These are phyloP conservation scores for Endoconidiophora laricicola DNA, from an alignment of 2,329 filamentous ascomycete species.

Conservation along the genomic window DNA sequence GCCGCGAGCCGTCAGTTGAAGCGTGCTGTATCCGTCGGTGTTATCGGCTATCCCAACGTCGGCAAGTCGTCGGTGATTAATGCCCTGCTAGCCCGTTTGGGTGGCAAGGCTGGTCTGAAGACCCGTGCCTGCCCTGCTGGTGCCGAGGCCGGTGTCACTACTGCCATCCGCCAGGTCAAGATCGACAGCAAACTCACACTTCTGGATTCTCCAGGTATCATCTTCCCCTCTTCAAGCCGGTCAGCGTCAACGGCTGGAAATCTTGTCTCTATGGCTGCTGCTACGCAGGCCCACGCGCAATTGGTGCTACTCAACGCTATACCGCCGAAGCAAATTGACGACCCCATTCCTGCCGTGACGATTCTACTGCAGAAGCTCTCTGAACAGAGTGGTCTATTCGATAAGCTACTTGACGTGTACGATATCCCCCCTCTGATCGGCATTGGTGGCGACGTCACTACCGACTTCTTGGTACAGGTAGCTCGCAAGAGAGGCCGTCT, in stretches of 20 bases:
- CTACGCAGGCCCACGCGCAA: conserved; percentile 61
- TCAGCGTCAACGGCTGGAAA: conserved; percentile 22
- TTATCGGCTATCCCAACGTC: conserved; percentile 91
- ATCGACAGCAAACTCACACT: conserved; percentile 87
- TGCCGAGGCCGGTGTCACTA: conserved; percentile 85
- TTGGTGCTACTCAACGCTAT: conserved; percentile 81
- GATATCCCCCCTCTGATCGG: conserved; percentile 63
- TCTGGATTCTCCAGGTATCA: conserved; percentile 85
- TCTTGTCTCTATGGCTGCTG: conserved; percentile 38
- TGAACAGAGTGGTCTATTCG: conserved; percentile 52
- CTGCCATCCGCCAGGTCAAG: conserved; percentile 75
- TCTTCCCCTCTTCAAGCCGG: conserved; percentile 57
- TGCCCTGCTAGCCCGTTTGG: conserved; percentile 63
- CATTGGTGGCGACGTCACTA: conserved; percentile 58
- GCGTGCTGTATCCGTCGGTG: conserved; percentile 75
- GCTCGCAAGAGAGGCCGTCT: conserved; percentile 82
- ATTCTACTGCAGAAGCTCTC: conserved; percentile 72
- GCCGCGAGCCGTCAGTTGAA: conserved; percentile 71
- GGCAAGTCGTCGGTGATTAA: conserved; percentile 97
- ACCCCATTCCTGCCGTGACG: conserved; percentile 73
- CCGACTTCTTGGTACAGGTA: conserved; percentile 86
- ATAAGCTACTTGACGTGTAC: conserved; percentile 71
- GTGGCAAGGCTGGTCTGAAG: conserved; percentile 39
- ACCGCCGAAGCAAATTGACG: conserved; percentile 84
- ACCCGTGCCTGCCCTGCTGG: conserved; percentile 64